Conservation (phyloP, 2,329 filamentous ascomycete species). For the Ilyonectria sp. region DNA sequence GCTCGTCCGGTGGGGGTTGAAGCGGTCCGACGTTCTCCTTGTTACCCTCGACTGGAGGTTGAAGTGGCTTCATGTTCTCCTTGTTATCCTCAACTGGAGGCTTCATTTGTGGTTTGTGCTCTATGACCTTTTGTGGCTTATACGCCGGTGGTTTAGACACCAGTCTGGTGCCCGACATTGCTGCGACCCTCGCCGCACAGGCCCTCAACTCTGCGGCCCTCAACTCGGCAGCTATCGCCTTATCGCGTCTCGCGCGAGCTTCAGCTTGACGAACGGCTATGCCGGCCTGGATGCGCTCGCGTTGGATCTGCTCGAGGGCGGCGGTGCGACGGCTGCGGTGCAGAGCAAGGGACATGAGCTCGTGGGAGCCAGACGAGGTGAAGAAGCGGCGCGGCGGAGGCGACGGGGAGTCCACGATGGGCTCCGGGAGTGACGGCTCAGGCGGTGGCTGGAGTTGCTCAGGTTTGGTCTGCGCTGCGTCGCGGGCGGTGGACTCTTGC, state of each 20-base stretch:
- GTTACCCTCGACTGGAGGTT: conserved; percentile 21
- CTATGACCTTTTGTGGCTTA: background rate
- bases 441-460: conserved; percentile 19
- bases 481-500: conserved; percentile 14
- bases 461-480: background rate
- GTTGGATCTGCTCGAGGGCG: conserved; percentile 49
- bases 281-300: conserved; percentile 40
- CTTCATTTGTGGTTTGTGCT: background rate
- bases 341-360: conserved; percentile 53
- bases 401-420: conserved; percentile 28
- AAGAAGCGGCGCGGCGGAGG: conserved; percentile 52
- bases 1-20: conserved; percentile 10
- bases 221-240: background rate
- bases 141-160: background rate
- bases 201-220: too few species aligned
- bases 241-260: conserved; percentile 24
- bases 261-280: conserved; percentile 29
- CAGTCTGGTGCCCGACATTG: background rate
- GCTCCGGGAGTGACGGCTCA: conserved; percentile 34
- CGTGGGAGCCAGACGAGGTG: conserved; percentile 55
- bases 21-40: conserved; percentile 46
- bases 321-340: conserved; percentile 55
- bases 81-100: conserved; percentile 36
- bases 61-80: conserved; percentile 41
- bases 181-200: too few species aligned